Percentiles rank a stretch among this genome's conserved stretches.
phyloP scores from a whole-genome alignment of 495 filamentous ascomycete genomes.

The Penicillium manginii region DNA sequence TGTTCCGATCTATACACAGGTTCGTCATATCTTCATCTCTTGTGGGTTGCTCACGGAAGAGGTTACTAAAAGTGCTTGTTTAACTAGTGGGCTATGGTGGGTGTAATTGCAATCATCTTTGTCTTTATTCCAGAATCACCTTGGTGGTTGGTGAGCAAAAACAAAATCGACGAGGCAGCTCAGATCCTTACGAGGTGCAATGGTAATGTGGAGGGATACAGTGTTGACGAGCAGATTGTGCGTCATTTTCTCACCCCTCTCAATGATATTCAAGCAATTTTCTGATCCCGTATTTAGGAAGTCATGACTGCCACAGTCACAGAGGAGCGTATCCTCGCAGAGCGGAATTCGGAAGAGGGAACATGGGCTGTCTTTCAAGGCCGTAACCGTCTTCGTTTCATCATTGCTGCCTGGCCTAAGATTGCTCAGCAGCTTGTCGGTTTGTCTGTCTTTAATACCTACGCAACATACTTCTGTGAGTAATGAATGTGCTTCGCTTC shows the following conservation, averaged over 20 bases:
- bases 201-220: constrained; percentile 31
- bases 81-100: constrained; percentile 41
- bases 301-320: constrained; percentile 36
- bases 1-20: constrained; percentile 46
- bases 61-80: no score
- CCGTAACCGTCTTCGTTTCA: constrained; percentile 41
- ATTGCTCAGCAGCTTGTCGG: constrained; percentile 49
- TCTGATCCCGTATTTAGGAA: constrained; percentile 16
- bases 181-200: constrained; percentile 32
- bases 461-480: constrained; percentile 48
- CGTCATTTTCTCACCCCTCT: not conserved
- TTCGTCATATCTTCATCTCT: not conserved
- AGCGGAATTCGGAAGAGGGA: constrained; percentile 31
- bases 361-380: constrained; percentile 41
- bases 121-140: constrained; percentile 38
- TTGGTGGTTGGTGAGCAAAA: constrained; percentile 44
- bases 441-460: constrained; percentile 44
- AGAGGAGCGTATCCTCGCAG: constrained; percentile 35
- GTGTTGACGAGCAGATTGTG: constrained; percentile 40
- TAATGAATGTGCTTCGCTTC: not conserved
- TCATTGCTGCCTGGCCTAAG: constrained; percentile 48
- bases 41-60: not conserved
- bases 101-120: constrained; percentile 34
- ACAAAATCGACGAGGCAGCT: constrained; percentile 36
- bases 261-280: not conserved